phyloP scores from a whole-genome alignment of 805 yeast genomes.

The Kluyveromyces dobzhanskii region DNA sequence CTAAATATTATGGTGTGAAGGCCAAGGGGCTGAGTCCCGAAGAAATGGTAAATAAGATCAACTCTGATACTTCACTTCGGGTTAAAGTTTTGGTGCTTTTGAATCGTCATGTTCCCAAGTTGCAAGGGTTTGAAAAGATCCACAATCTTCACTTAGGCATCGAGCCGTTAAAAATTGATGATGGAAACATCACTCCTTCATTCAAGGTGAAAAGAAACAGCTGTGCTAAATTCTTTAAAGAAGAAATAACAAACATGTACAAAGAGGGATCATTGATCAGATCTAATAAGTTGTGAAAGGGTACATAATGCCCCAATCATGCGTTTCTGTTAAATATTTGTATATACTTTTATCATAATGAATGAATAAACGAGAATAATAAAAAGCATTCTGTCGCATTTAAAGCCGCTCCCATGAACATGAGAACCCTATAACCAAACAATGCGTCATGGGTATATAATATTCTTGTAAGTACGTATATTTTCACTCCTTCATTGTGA shows the following conservation, averaged over 20 bases:
- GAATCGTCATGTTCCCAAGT: slow-evolving; percentile 22
- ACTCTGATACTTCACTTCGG: slow-evolving; percentile 13
- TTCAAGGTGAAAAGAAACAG: slow-evolving; percentile 45
- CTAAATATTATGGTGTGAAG: slow-evolving; percentile 26
- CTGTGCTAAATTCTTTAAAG: slow-evolving; percentile 37
- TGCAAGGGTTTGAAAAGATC: slow-evolving; percentile 58
- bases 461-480: no score
- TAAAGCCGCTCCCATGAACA: no score
- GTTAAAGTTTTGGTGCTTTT: slow-evolving; percentile 13
- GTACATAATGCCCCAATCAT: no score
- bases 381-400: no score
- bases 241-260: slow-evolving; percentile 37
- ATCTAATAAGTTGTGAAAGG: slow-evolving; percentile 16
- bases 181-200: slow-evolving; percentile 63
- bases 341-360: no score
- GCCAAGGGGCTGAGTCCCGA: slow-evolving; percentile 18
- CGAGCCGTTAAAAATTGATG: slow-evolving; percentile 56
- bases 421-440: no score
- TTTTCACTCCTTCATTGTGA: no score
- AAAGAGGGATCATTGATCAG: slow-evolving; percentile 38
- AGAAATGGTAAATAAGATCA: slow-evolving; percentile 19
- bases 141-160: slow-evolving; percentile 44
- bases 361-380: no score
- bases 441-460: no score
- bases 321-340: no score